phyloP scores from a whole-genome alignment of 2,329 filamentous ascomycete genomes.

The Aureobasidium sp. region DNA sequence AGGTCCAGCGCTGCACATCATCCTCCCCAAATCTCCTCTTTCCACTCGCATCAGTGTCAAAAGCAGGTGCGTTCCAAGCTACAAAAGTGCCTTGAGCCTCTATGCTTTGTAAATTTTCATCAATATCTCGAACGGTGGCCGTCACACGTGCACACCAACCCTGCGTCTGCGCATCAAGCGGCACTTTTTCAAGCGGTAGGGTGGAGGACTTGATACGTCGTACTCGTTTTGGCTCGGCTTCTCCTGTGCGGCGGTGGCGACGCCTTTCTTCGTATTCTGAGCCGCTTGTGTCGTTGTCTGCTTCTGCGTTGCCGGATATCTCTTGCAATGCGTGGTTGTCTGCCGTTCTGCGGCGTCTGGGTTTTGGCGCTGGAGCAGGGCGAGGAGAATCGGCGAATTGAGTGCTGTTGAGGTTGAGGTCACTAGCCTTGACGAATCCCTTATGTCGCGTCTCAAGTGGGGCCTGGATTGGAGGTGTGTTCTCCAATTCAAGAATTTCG shows the following conservation, averaged over 20 bases:
- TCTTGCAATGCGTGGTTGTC: slow-evolving; percentile 2
- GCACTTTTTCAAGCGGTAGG: slow-evolving; percentile 35
- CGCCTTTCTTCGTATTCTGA: slow-evolving; percentile 15
- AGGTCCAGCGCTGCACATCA: slow-evolving; percentile 19
- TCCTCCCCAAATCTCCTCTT: slow-evolving; percentile 8
- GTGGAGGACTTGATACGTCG: slow-evolving; percentile 31
- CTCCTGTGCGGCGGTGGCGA: slow-evolving; percentile 21
- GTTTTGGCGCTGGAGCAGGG: slow-evolving; percentile 3
- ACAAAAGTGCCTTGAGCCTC: slow-evolving; percentile 19
- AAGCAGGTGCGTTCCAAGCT: slow-evolving; percentile 24
- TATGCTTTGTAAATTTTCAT: neutral
- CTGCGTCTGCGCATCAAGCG: slow-evolving; percentile 26
- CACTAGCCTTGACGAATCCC: slow-evolving; percentile 28
- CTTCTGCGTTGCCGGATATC: neutral
- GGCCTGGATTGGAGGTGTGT: neutral
- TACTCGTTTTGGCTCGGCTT: slow-evolving; percentile 19
- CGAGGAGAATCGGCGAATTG: slow-evolving; percentile 4
- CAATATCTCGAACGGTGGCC: neutral
- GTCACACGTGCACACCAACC: slow-evolving; percentile 7
- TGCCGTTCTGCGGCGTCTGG: slow-evolving; percentile 5
- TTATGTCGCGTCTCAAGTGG: neutral
- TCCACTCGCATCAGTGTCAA: slow-evolving; percentile 18
- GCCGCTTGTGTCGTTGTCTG: neutral
- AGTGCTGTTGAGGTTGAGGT: slow-evolving; percentile 21
- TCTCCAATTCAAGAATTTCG: slow-evolving; percentile 8